phyloP scores from a whole-genome alignment of 441 rosid species.

The Erysimum cheiri region DNA sequence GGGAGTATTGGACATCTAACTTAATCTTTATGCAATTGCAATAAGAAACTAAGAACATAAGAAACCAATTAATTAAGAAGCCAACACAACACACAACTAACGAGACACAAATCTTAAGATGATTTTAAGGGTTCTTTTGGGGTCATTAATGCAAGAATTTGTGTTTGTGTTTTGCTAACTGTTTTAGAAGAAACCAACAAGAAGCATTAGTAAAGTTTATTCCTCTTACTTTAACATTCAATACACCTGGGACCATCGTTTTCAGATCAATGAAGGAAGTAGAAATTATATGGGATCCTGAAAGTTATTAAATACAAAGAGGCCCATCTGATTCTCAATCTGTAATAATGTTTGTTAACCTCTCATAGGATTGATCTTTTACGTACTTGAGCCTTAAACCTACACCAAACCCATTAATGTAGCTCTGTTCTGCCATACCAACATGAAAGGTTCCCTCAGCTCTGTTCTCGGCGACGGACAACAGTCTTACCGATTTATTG shows the following conservation, averaged over 20 bases:
- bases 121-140: background rate
- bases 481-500: too few relatives aligned
- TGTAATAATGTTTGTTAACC: background rate
- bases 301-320: constrained; percentile 10
- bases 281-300: too few relatives aligned
- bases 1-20: too few relatives aligned
- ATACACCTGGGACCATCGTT: constrained; percentile 32
- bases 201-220: constrained; percentile 32
- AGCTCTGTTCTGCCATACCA: too few relatives aligned
- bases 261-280: too few relatives aligned
- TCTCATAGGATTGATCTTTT: background rate
- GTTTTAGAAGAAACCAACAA: constrained; percentile 26
- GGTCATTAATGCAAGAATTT: background rate
- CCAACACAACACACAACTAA: background rate
- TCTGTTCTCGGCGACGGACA: too few relatives aligned
- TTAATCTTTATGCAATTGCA: background rate
- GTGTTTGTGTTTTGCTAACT: constrained; percentile 3
- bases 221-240: constrained; percentile 20
- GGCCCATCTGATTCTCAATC: constrained; percentile 9
- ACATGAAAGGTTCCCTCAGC: too few relatives aligned
- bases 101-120: constrained; percentile 1
- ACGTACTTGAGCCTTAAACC: too few relatives aligned
- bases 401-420: too few relatives aligned
- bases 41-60: too few relatives aligned
- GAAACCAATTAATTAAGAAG: too few relatives aligned